Base-by-base conservation (phyloP, 441 rosid species). In the Rhodomyrtus psidioides region DNA sequence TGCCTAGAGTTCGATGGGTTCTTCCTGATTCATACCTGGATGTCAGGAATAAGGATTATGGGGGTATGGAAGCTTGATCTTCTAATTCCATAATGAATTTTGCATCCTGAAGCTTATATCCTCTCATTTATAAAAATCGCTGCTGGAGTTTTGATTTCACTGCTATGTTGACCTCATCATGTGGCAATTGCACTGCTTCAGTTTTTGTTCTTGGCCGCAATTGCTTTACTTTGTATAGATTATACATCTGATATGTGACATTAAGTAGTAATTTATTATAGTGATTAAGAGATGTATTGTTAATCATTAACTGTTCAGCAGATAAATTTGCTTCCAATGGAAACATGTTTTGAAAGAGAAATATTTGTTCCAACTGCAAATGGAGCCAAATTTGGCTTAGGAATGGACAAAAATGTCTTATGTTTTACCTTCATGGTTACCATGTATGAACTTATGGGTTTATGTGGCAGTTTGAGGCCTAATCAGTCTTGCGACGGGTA, bases 11-110 rank as follows among this genome's bases (percentile, higher is more conserved):
- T 75, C 92, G 98, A 9, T 96, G 98, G 98, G 98, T 96, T 87
- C 98, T 95, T 85, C 98, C 97, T 28, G 98, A 96, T 91, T 96
- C 98, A 7, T 96, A 94, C 90, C 83, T 96, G 88, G 97, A 96
- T 90, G 95, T 94, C 79, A 95, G 84, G 91, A 95, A 96, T 90
- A 93, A 96, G 86, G 95, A 95, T 86, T 96, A 96, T 83, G 98
- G 98, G 90, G 98, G 98, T 96, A 88, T 89, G 86, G 10, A 34
- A 49, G 6, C 21, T n/a, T 65, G 46, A 51, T 62, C 28, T 60
- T 70, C n/a, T 34, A 21, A 10, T 39, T 34, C 13, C 34, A 46
- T 26, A 24, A 12, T 34, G 79, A 23, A 39, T 62, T 82, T 82
- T 82, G 42, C 44, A 28, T 19, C 58, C n/a, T 82, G 46, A 54